Evolutionary conservation across 345 rosid genomes (phyloP).

Genomic region (Salix dunnii): DNA sequence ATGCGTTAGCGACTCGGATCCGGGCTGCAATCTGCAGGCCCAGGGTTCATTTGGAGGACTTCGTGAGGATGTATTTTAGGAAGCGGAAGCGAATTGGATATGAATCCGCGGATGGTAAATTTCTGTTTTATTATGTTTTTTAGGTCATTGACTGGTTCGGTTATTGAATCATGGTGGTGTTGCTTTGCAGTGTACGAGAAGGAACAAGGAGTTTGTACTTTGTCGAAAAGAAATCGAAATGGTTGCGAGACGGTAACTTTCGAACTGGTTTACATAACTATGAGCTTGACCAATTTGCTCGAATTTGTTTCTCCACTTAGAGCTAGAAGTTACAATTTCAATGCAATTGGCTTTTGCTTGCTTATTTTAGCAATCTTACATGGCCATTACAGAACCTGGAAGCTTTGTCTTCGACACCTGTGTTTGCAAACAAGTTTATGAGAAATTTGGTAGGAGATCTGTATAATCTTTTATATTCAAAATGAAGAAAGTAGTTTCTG

Average conservation of each 20-base stretch:
- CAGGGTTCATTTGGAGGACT: not conserved
- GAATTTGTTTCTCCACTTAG: not conserved
- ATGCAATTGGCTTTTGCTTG: not conserved
- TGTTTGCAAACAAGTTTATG: not conserved
- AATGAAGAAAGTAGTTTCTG: not conserved
- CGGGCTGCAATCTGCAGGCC: not conserved
- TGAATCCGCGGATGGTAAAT: slow-evolving; percentile 12
- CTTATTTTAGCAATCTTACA: not conserved
- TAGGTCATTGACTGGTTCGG: not conserved
- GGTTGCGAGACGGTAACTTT: slow-evolving; percentile 28
- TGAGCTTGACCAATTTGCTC: not conserved
- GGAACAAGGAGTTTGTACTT: slow-evolving; percentile 1
- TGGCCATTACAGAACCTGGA: not conserved
- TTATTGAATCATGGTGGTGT: not conserved
- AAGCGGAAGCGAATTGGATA: slow-evolving; percentile 36
- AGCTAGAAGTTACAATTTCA: not conserved
- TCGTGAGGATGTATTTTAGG: slow-evolving; percentile 11
- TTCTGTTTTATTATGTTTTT: not conserved
- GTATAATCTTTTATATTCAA: not conserved
- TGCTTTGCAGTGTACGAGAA: slow-evolving; percentile 12
- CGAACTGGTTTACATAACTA: not conserved
- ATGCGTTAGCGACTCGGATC: slow-evolving; percentile 3
- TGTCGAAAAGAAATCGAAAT: slow-evolving; percentile 27
- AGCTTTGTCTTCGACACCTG: not conserved
- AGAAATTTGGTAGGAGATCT: not conserved